These are phyloP conservation scores for Thalassia testudinum DNA, from an alignment of 116 monocot species.

Conservation along the genomic window DNA sequence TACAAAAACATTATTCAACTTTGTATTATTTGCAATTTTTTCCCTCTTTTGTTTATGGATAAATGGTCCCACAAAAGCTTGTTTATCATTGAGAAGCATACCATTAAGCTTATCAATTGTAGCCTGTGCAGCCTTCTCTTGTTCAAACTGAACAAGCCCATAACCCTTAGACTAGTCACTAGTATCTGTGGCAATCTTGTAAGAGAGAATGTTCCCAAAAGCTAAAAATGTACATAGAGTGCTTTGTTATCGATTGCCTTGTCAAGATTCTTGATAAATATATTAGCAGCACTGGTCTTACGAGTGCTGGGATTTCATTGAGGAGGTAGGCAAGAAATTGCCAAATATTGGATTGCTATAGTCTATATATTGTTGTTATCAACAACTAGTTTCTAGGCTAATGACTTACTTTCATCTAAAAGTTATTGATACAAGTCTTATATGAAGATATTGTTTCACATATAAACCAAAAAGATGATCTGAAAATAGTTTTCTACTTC, in stretches of 20 bases:
- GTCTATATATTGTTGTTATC: no score
- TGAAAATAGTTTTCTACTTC: no score
- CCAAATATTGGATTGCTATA: no score
- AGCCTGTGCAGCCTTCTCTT: constrained; percentile 56
- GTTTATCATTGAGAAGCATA: constrained; percentile 94
- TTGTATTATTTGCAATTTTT: constrained; percentile 18
- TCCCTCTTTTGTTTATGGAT: constrained; percentile 84
- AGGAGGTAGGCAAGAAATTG: no score
- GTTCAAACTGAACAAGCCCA: constrained; percentile 89
- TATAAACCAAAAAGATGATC: no score
- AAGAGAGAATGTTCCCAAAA: constrained; percentile 88
- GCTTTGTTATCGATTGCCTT: constrained; percentile 88
- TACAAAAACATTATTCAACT: constrained; percentile 88
- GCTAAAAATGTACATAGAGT: constrained; percentile 74
- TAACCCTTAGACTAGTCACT: constrained; percentile 87
- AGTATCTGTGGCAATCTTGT: constrained; percentile 72
- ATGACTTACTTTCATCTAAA: no score
- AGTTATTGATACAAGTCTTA: no score
- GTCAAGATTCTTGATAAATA: constrained; percentile 96
- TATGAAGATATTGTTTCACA: no score
- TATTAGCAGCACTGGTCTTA: constrained; percentile 75
- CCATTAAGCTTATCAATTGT: constrained; percentile 86
- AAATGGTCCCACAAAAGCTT: constrained; percentile 82
- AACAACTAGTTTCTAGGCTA: no score
- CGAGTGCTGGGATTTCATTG: constrained; percentile 81